phyloP scores from a whole-genome alignment of 2,329 filamentous ascomycete species.

The Trematosphaeria pertusa region DNA sequence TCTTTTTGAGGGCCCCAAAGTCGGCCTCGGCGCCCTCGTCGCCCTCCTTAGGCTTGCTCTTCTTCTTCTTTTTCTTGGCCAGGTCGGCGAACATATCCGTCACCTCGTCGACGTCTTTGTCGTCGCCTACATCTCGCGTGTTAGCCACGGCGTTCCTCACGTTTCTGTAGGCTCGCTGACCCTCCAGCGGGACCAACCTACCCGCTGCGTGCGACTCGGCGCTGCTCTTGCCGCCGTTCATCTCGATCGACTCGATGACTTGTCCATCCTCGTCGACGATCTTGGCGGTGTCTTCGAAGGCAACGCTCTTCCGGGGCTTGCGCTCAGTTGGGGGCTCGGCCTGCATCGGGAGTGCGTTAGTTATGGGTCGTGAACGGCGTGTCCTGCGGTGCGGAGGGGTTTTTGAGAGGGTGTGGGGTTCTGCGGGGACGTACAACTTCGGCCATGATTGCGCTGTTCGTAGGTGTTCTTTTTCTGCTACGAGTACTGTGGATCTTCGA shows the following conservation, averaged over 20 bases:
- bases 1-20: constrained; percentile 76
- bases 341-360: constrained; percentile 44
- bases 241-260: constrained; percentile 75
- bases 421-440: constrained; percentile 49
- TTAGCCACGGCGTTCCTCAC: constrained; percentile 20
- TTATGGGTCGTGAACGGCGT: neutral
- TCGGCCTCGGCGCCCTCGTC: constrained; percentile 57
- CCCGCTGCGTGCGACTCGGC: constrained; percentile 72
- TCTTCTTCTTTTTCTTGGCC: constrained; percentile 76
- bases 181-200: constrained; percentile 20
- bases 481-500: too few relatives aligned
- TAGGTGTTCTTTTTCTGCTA: constrained; percentile 6
- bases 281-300: constrained; percentile 86
- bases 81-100: constrained; percentile 69
- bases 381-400: constrained; percentile 20
- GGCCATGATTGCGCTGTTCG: constrained; percentile 59
- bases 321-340: constrained; percentile 59
- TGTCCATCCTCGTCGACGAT: constrained; percentile 90
- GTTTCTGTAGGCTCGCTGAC: constrained; percentile 24
- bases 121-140: constrained; percentile 44
- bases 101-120: constrained; percentile 69
- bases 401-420: constrained; percentile 32
- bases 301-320: constrained; percentile 90
- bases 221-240: constrained; percentile 78
- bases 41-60: constrained; percentile 66